Conservation (phyloP, 225 moss, liverwort and hornwort genomes). For the Pseudisothecium myosuroides region DNA sequence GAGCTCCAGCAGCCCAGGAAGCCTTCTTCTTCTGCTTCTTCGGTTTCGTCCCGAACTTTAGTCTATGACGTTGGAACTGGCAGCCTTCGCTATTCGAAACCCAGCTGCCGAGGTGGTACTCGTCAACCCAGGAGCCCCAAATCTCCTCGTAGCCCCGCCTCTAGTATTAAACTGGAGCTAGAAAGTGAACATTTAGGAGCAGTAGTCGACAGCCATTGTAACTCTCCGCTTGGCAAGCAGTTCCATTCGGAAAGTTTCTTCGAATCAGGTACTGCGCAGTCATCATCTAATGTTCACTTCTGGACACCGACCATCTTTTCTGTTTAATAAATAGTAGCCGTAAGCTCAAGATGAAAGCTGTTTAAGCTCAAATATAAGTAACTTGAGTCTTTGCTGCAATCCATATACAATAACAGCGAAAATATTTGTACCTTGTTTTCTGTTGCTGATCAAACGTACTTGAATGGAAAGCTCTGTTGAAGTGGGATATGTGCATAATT, state of each 20-base stretch:
- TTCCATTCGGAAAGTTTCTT: neutral
- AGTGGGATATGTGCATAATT: neutral
- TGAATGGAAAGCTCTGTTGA: neutral
- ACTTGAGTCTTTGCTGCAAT: neutral
- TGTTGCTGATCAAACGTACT: too few relatives aligned
- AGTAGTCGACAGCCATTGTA: neutral
- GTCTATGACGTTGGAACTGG: constrained; percentile 26
- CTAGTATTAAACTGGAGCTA: neutral
- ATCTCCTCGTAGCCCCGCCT: neutral
- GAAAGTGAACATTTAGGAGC: neutral
- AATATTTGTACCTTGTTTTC: neutral
- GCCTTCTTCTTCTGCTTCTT: neutral
- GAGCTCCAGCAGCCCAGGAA: neutral
- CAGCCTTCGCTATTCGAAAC: constrained; percentile 22
- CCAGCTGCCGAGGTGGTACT: neutral
- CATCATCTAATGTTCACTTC: neutral
- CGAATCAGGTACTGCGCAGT: constrained; percentile 1
- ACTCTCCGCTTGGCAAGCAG: neutral
- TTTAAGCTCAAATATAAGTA: too few relatives aligned
- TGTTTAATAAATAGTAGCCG: too few relatives aligned
- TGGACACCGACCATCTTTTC: neutral
- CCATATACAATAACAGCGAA: neutral
- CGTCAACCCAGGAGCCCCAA: neutral
- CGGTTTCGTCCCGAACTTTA: neutral
- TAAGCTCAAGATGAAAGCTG: neutral